phyloP scores from a whole-genome alignment of 352 stramenopile species.

The Phytophthora agathidicida region DNA sequence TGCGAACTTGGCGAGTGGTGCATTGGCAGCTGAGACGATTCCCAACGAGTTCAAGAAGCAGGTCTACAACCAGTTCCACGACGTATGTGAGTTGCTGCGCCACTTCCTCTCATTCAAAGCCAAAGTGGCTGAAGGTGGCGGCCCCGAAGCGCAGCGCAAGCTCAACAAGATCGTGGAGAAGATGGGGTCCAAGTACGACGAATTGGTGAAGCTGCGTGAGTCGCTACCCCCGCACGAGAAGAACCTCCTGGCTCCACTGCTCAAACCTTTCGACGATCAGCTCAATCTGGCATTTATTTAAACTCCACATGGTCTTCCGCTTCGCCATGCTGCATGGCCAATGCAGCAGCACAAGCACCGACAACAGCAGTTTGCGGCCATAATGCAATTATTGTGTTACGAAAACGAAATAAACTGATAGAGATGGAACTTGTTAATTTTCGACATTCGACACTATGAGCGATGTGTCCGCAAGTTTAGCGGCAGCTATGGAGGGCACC shows the following conservation, averaged over 20 bases:
- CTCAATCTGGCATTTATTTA: conserved; percentile 90
- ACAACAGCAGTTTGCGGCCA: too few species aligned
- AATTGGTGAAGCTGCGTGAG: conserved; percentile 83
- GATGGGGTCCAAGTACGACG: conserved; percentile 89
- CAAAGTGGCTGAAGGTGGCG: conserved; percentile 59
- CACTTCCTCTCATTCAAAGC: conserved; percentile 88
- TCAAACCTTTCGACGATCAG: conserved; percentile 88
- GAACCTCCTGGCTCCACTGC: conserved; percentile 79
- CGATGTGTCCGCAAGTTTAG: conserved; percentile 7
- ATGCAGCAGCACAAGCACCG: neutral
- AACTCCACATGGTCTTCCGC: neutral
- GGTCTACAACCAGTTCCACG: conserved; percentile 87
- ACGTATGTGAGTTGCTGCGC: conserved; percentile 82
- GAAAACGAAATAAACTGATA: conserved; percentile 35
- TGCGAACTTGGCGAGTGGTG: conserved; percentile 54
- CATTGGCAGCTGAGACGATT: conserved; percentile 74
- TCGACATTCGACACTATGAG: conserved; percentile 6
- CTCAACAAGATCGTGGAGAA: conserved; percentile 88
- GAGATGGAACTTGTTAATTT: conserved; percentile 14
- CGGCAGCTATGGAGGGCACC: conserved; percentile 19
- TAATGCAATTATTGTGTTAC: conserved; percentile 31
- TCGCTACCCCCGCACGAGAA: conserved; percentile 83
- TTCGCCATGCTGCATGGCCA: neutral
- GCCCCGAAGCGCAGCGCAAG: conserved; percentile 68
- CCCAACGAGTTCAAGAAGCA: conserved; percentile 89